These are phyloP conservation scores for Misopates orontium DNA, from an alignment of 257 asterid genomes.

Conservation along the genomic window DNA sequence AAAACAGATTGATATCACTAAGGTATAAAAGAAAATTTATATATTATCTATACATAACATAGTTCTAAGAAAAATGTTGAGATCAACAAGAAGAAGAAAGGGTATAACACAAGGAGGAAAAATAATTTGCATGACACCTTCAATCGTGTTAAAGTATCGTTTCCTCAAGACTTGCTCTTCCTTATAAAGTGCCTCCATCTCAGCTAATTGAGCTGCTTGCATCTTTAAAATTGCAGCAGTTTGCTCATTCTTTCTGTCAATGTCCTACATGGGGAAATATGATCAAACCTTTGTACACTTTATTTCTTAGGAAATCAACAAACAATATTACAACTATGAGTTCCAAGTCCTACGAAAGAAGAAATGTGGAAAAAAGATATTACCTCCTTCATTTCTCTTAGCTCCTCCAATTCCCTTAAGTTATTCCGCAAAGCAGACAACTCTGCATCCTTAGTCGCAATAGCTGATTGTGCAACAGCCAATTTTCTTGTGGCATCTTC, in stretches of 20 bases:
- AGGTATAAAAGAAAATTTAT: slow-evolving; percentile 5
- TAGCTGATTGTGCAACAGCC: slow-evolving; percentile 52
- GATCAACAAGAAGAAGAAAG: slow-evolving; percentile 6
- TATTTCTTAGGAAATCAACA: background rate
- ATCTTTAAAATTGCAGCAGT: slow-evolving; percentile 90
- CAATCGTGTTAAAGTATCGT: slow-evolving; percentile 87
- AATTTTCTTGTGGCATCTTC: slow-evolving; percentile 57
- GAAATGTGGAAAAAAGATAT: slow-evolving; percentile 13
- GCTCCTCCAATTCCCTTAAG: slow-evolving; percentile 82
- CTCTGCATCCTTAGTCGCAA: slow-evolving; percentile 64
- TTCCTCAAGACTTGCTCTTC: slow-evolving; percentile 92
- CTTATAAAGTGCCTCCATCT: slow-evolving; percentile 87
- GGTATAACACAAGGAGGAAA: background rate
- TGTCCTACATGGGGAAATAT: slow-evolving; percentile 52
- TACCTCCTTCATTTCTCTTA: slow-evolving; percentile 99
- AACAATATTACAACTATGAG: background rate
- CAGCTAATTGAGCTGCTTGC: slow-evolving; percentile 97
- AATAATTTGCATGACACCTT: slow-evolving; percentile 54
- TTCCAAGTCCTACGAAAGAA: slow-evolving; percentile 8
- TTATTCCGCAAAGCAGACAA: slow-evolving; percentile 65
- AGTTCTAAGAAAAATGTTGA: slow-evolving; percentile 5
- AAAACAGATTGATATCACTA: background rate
- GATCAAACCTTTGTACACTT: slow-evolving; percentile 24
- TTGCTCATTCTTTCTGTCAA: slow-evolving; percentile 94
- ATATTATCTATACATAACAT: background rate